A percentile compares a stretch with the other conserved stretches of the same genome.
These are phyloP conservation scores for Aleurites moluccanus DNA, from an alignment of 441 rosid species.

Conservation along the genomic window DNA sequence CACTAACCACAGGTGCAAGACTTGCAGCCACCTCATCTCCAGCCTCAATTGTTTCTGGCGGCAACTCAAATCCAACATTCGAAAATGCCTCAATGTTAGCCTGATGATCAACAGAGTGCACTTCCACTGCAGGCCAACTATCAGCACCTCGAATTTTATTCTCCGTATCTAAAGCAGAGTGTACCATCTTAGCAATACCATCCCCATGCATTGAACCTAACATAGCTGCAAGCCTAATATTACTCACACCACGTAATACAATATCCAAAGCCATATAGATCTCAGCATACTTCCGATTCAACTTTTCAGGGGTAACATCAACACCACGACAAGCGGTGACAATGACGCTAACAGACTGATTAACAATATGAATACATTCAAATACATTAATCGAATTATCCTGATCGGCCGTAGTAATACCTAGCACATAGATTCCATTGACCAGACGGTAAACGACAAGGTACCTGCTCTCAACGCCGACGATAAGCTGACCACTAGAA, in stretches of 20 bases:
- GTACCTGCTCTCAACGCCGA: constrained; percentile 91
- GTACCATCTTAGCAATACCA: constrained; percentile 94
- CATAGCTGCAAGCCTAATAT: constrained; percentile 88
- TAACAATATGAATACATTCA: constrained; percentile 89
- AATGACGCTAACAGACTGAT: constrained; percentile 86
- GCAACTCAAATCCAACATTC: constrained; percentile 59
- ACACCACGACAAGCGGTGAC: constrained; percentile 97
- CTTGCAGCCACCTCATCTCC: constrained; percentile 79
- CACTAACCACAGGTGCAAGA: constrained; percentile 47
- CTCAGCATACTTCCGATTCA: constrained; percentile 84
- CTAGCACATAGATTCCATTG: constrained; percentile 86
- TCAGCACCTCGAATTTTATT: constrained; percentile 89
- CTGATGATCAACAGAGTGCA: constrained; percentile 61
- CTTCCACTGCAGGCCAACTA: constrained; percentile 60
- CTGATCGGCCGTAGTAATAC: constrained; percentile 76
- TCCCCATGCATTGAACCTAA: constrained; percentile 92
- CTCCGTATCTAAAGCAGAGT: constrained; percentile 82
- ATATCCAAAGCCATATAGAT: constrained; percentile 94
- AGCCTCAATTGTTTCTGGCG: constrained; percentile 69
- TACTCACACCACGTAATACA: constrained; percentile 85
- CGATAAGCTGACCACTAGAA: constrained; percentile 88
- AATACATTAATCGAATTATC: constrained; percentile 86
- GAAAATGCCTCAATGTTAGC: constrained; percentile 65
- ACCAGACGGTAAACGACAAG: constrained; percentile 94
- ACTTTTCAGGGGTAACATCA: constrained; percentile 91